Base-by-base conservation (phyloP, 352 stramenopile genomes). In the Phytophthora brassicae region DNA sequence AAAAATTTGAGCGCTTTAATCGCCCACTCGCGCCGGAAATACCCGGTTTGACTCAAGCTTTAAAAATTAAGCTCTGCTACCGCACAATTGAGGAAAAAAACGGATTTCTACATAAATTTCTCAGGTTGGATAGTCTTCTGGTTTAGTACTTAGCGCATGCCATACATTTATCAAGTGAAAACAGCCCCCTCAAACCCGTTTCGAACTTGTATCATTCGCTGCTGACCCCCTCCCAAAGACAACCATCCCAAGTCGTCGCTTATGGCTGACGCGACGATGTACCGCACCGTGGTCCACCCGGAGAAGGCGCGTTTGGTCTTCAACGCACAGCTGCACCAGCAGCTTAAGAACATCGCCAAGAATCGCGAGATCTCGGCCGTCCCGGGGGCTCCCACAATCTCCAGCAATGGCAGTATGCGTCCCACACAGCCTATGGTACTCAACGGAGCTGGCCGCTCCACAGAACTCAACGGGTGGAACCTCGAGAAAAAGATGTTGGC, bases 401-500 rank as follows among this genome's bases (percentile, higher is more conserved):
- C 72, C 22, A 79, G 56, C 56, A 79, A 77, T 59, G 67, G 66
- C 47, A 72, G 72, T 26, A 67, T 74, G 65, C 60, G 70, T 0
- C 66, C 72, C 35, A 71, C 59, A 42, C 74, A 73, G 54, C 60
- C 72, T 13, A 72, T 80, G 59, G 56, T 72, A 47, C 58, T 77
- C 53, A 72, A 67, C 45, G 67, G 55, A 14, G 66, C 53, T 22
- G 66, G 66, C 6, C 75, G 71, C 50, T 70, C 77, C 5, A 75
- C 74, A 8, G 81, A 91, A 23, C 43, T 87, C 11, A 84, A 84
- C 36, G 84, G 81, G 5, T 94, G 86, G 86, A 86, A 85, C 38
- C 65, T 92, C 26, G 86, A 94, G 65, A 88, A 88, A 63, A 92
- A 94, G 60, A 82, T 92, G 65, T 48, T 81, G 46, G 51, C 78